These are phyloP conservation scores for Entonaema liquescens DNA, from an alignment of 495 filamentous ascomycete species.

Conservation along the genomic window DNA sequence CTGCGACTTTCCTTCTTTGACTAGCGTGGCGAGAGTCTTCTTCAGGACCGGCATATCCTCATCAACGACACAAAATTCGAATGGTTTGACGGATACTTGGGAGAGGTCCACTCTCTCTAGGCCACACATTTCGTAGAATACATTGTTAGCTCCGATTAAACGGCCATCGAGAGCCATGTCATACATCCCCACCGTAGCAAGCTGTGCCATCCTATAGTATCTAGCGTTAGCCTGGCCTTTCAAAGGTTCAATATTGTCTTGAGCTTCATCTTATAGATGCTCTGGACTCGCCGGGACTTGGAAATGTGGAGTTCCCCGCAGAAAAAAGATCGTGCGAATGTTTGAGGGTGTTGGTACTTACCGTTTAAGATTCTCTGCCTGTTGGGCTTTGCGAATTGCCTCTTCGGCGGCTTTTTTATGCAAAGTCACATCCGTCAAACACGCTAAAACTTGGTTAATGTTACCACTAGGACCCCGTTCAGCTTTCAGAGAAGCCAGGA, in stretches of 20 bases:
- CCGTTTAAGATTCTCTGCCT: conserved; percentile 58
- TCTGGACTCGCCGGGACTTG: neutral
- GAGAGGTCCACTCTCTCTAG: conserved; percentile 61
- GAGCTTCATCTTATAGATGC: neutral
- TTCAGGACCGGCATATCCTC: conserved; percentile 64
- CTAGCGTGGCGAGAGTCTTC: conserved; percentile 62
- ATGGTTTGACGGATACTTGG: conserved; percentile 46
- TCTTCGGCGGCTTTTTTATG: conserved; percentile 55
- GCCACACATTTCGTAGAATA: conserved; percentile 64
- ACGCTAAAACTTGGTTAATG: conserved; percentile 53
- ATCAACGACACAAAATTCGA: conserved; percentile 59
- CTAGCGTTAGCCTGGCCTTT: conserved; percentile 5
- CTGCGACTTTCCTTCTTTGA: conserved; percentile 62
- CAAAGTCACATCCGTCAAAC: conserved; percentile 56
- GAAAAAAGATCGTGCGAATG: neutral
- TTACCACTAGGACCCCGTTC: conserved; percentile 49
- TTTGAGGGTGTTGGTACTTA: conserved; percentile 4
- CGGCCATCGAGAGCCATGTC: conserved; percentile 56
- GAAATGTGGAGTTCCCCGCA: neutral
- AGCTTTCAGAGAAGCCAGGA: conserved; percentile 53
- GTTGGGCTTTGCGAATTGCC: conserved; percentile 53
- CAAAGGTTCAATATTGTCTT: neutral
- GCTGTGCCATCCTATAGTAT: conserved; percentile 51
- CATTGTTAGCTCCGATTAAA: conserved; percentile 54
- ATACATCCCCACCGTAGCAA: conserved; percentile 58